Evolutionary conservation across 2,329 filamentous ascomycete species (phyloP), one percentile per base, ranked within the genome.

Genomic region (Aspergillus ochraceus): DNA sequence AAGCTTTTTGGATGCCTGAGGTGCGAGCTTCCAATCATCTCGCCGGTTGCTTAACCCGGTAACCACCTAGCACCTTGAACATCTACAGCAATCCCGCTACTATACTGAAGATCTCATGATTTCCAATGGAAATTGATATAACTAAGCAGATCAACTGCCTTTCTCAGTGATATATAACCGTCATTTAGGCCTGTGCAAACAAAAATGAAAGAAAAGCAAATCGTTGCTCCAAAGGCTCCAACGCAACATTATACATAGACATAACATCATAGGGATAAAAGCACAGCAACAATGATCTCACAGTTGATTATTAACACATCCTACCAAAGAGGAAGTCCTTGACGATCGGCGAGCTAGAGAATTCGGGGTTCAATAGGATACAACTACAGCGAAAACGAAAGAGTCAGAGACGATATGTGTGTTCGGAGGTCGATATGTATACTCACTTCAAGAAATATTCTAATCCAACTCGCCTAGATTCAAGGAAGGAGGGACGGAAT

Each of bases 391-490:
- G 30, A 24, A 39, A 26, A 12, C 22, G 59, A 49, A 17, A 24
- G 22, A 20, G 58, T 30, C n/a, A 17, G 10, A 20, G 4, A 5
- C 20, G 11, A 11, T 24, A 3, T 14, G 22, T n/a, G 42, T 10
- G 6, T n/a, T 20, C 14, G 19, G 42, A 20, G 6, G 39, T 17
- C 39, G 14, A 42, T 42, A 14, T 14, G 39, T 19, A 29, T 19
- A 81, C 90, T 61, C 79, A 96, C 92, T 96, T 96, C 57, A 99
- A 80, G 73, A 98, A 99, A 73, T 98, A 97, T 72, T 91, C 88
- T 60, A 99, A 80, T 6, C 93, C 94, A 47, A 86, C 83, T 66
- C 91, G 87, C 70, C 95, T 84, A 71, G 89, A 88, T 75, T 97
- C 93, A 19, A 99, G 83, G 74, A 99, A 98, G 54, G 85, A 86